Evolutionary conservation across 2,329 filamentous ascomycete species (phyloP).

Genomic region (Phoma sp.): DNA sequence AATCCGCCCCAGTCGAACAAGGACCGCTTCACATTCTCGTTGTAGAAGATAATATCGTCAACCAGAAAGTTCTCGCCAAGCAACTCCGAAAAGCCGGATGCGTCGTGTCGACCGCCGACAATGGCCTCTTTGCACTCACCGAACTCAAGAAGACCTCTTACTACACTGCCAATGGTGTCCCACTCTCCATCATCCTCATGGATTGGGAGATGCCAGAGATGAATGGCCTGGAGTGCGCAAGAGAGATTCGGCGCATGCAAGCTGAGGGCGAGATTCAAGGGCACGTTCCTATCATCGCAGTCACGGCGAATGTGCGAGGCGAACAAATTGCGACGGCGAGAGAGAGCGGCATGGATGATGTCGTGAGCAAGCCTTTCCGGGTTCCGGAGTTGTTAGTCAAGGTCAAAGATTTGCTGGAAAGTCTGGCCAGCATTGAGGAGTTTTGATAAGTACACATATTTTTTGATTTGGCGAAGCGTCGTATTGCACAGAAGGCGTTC

Average conservation of each 20-base stretch:
- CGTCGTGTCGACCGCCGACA: slow-evolving; percentile 38
- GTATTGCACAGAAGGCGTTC: background rate
- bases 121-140: slow-evolving; percentile 43
- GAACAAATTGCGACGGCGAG: slow-evolving; percentile 44
- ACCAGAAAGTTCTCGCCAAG: slow-evolving; percentile 45
- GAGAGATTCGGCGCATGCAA: slow-evolving; percentile 44
- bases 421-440: slow-evolving; percentile 11
- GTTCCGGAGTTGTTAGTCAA: slow-evolving; percentile 42
- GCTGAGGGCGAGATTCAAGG: slow-evolving; percentile 22
- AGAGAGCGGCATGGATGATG: slow-evolving; percentile 46
- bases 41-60: slow-evolving; percentile 50
- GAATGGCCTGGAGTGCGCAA: slow-evolving; percentile 46
- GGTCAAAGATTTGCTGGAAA: slow-evolving; percentile 30
- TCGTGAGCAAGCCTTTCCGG: slow-evolving; percentile 46
- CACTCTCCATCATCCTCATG: slow-evolving; percentile 45
- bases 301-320: slow-evolving; percentile 47
- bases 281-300: slow-evolving; percentile 47
- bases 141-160: slow-evolving; percentile 32
- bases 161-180: slow-evolving; percentile 18
- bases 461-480: background rate
- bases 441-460: too few relatives aligned
- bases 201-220: slow-evolving; percentile 52
- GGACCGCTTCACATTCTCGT: slow-evolving; percentile 36
- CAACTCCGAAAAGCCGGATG: slow-evolving; percentile 45
- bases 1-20: background rate